These are phyloP conservation scores for Suhomyces coccinellae DNA, from an alignment of 1,139 yeast genomes.

Conservation along the genomic window DNA sequence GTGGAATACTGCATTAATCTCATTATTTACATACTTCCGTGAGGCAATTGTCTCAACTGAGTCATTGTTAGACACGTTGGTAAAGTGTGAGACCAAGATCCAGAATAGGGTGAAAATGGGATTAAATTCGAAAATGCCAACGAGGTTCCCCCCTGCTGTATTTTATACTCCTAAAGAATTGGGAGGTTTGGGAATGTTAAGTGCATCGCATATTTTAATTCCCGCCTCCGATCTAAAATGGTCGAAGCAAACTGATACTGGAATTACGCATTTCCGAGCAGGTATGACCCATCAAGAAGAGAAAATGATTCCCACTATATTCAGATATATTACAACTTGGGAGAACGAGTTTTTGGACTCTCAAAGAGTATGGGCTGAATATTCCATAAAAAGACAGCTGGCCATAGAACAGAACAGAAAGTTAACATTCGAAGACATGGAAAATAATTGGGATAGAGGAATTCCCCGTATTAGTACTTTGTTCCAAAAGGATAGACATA, in stretches of 20 bases:
- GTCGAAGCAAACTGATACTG: constrained; percentile 93
- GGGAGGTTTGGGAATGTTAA: constrained; percentile 96
- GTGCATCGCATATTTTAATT: constrained; percentile 93
- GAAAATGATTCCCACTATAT: constrained; percentile 86
- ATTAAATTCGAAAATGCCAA: constrained; percentile 96
- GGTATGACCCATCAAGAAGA: constrained; percentile 87
- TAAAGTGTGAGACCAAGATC: constrained; percentile 88
- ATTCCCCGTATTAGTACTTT: constrained; percentile 93
- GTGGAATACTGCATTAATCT: constrained; percentile 92
- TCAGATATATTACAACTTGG: constrained; percentile 93
- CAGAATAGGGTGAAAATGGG: constrained; percentile 96
- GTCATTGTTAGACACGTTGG: constrained; percentile 73
- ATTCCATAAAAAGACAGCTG: constrained; percentile 84
- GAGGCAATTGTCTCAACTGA: constrained; percentile 92
- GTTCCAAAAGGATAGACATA: constrained; percentile 93
- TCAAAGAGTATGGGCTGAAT: constrained; percentile 97
- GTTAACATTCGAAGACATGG: constrained; percentile 89
- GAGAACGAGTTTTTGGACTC: constrained; percentile 94
- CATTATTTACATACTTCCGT: constrained; percentile 84
- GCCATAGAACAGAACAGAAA: constrained; percentile 86
- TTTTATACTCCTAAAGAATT: constrained; percentile 96
- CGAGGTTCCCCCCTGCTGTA: constrained; percentile 98
- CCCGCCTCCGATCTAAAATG: constrained; percentile 91
- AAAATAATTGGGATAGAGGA: constrained; percentile 95
- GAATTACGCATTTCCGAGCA: constrained; percentile 89